phyloP scores from a whole-genome alignment of 2,329 filamentous ascomycete species.

The Moelleriella libera region DNA sequence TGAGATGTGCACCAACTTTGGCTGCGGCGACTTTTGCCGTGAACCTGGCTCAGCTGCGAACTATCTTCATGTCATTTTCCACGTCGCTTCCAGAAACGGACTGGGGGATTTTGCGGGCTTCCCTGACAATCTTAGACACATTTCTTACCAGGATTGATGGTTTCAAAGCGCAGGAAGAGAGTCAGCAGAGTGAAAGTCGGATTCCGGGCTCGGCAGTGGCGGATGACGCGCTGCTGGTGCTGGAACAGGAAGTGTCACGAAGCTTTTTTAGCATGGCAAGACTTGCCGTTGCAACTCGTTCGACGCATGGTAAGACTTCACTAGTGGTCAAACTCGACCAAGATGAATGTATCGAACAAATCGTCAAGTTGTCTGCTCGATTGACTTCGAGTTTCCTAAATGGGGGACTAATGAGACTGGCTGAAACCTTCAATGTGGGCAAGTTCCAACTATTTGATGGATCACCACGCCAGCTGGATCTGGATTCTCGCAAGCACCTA shows the following conservation, averaged over 20 bases:
- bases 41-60: slow-evolving; percentile 34
- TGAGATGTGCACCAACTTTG: slow-evolving; percentile 30
- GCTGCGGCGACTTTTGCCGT: slow-evolving; percentile 33
- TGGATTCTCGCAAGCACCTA: slow-evolving; percentile 28
- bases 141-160: slow-evolving; percentile 32
- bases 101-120: slow-evolving; percentile 30
- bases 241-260: slow-evolving; percentile 33
- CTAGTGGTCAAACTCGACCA: slow-evolving; percentile 9
- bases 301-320: slow-evolving; percentile 6
- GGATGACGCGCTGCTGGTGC: slow-evolving; percentile 30
- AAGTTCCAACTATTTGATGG: slow-evolving; percentile 36
- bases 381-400: slow-evolving; percentile 30
- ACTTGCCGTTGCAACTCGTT: slow-evolving; percentile 15
- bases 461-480: slow-evolving; percentile 21
- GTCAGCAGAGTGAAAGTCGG: slow-evolving; percentile 22
- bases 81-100: slow-evolving; percentile 27
- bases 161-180: slow-evolving; percentile 21
- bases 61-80: slow-evolving; percentile 34
- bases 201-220: slow-evolving; percentile 23
- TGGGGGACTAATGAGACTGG: slow-evolving; percentile 27
- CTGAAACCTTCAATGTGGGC: slow-evolving; percentile 29
- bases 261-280: slow-evolving; percentile 34
- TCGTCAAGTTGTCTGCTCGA: slow-evolving; percentile 29
- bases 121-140: slow-evolving; percentile 30
- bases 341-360: slow-evolving; percentile 26